Conservation (phyloP, 352 stramenopile genomes). For the Phytophthora pinifolia region DNA sequence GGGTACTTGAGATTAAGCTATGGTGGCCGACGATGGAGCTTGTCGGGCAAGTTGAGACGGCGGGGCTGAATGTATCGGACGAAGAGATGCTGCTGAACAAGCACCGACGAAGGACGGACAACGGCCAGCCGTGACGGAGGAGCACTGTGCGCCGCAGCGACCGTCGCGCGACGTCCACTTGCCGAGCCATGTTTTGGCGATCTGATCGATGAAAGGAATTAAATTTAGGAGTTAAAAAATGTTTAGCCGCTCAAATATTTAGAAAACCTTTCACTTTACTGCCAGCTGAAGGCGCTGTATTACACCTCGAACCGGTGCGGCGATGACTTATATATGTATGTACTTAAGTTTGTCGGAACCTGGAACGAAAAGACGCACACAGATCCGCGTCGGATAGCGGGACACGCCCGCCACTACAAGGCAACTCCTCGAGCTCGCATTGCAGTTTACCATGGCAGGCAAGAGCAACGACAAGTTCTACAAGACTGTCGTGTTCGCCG, state of each 20-base stretch:
- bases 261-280: no score
- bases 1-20: slow-evolving; percentile 32
- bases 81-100: slow-evolving; percentile 22
- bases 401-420: neutral
- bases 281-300: no score
- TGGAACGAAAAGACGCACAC: slow-evolving; percentile 11
- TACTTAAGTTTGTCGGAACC: no score
- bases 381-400: slow-evolving; percentile 3
- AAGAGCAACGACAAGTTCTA: slow-evolving; percentile 87
- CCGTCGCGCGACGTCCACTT: slow-evolving; percentile 14
- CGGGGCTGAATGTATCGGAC: slow-evolving; percentile 7
- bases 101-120: neutral
- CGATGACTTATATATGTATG: no score
- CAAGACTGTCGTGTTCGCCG: slow-evolving; percentile 92
- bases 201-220: neutral
- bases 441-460: slow-evolving; percentile 36
- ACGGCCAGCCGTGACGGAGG: slow-evolving; percentile 10
- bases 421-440: neutral
- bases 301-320: no score
- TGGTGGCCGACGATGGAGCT: slow-evolving; percentile 33
- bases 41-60: slow-evolving; percentile 2
- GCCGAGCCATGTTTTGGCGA: slow-evolving; percentile 17
- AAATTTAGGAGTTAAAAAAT: neutral
- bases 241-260: no score
- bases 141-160: slow-evolving; percentile 14